Conservation (phyloP, 805 yeast species). For the Yarrowia phangngaensis region DNA sequence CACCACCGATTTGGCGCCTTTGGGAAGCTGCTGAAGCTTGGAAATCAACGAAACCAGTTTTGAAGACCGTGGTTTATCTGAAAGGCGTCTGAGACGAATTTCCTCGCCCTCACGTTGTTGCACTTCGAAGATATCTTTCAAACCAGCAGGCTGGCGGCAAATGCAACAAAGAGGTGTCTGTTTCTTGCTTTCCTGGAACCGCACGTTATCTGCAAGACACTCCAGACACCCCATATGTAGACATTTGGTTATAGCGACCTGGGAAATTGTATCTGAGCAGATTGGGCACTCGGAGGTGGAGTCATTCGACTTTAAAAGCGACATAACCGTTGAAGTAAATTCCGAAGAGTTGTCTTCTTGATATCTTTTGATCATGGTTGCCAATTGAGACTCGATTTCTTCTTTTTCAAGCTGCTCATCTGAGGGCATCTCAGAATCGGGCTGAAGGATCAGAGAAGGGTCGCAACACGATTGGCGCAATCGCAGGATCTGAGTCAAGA, state of each 20-base stretch:
- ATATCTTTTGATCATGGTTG: not conserved
- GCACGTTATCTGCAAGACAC: conserved; percentile 71
- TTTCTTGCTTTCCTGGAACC: conserved; percentile 53
- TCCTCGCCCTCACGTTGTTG: conserved; percentile 35
- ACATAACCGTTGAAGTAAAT: not conserved
- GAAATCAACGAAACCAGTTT: conserved; percentile 65
- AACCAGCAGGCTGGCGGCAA: conserved; percentile 59
- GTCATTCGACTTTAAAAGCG: conserved; percentile 33
- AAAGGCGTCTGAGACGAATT: conserved; percentile 9
- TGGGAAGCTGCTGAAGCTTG: conserved; percentile 46
- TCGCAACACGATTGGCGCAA: conserved; percentile 89
- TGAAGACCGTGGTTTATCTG: conserved; percentile 50
- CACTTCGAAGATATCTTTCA: conserved; percentile 48
- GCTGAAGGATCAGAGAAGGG: conserved; percentile 55
- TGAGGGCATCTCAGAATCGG: conserved; percentile 24
- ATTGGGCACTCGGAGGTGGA: conserved; percentile 72
- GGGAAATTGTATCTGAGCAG: conserved; percentile 68
- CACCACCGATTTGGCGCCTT: conserved; percentile 73
- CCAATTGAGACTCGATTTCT: conserved; percentile 20
- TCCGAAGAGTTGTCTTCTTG: conserved; percentile 4
- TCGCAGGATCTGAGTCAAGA: conserved; percentile 76
- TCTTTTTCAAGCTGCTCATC: conserved; percentile 29
- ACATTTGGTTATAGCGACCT: conserved; percentile 66
- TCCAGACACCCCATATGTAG: conserved; percentile 73
- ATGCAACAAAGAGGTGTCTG: conserved; percentile 63